Evolutionary conservation across 495 filamentous ascomycete genomes (phyloP), one percentile per base, ranked within the genome.

Genomic region (Aspergillus funiculosus): DNA sequence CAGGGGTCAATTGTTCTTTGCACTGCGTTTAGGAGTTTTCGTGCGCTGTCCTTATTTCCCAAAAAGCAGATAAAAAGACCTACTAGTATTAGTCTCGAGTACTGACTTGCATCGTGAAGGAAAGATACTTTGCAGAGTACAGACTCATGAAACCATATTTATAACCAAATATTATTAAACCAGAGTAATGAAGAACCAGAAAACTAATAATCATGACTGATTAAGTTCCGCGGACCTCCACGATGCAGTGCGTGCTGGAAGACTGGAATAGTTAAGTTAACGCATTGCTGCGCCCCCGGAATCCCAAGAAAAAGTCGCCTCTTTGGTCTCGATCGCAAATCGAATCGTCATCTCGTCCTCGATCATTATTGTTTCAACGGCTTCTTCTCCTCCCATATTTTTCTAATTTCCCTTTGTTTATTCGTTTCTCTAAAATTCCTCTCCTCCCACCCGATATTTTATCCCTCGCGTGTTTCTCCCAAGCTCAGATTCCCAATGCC

Each of bases 271-370:
- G 20, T 27, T 10, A 22, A 28, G 24, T n/a, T n/a, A n/a, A n/a
- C n/a, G n/a, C n/a, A n/a, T n/a, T n/a, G n/a, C n/a, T n/a, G n/a
- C n/a, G n/a, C n/a, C 13, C 35, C 18, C 26, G 32, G 26, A 15
- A 22, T 14, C 18, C 25, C 0, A 17, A 25, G 11, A 27, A 28
- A 20, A 27, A 40, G 28, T 22, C 15, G 20, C 46, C 44, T 20
- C 37, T 28, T 18, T 14, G 14, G 15, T 32, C 14, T 44, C 18
- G 20, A 32, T 24, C 19, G 18, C 18, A 24, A 18, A 39, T 48
- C 37, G 27, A 40, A 48, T 48, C 45, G 36, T 35, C 45, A 48
- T 45, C 42, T 21, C 43, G 20, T 20, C 35, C n/a, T 31, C 9
- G 7, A n/a, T 28, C 26, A 32, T 30, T 4, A 14, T 45, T 42